Percentiles rank a stretch among this genome's conserved stretches.
phyloP scores from a whole-genome alignment of 495 filamentous ascomycete genomes.

The Tetracladium setigerum region DNA sequence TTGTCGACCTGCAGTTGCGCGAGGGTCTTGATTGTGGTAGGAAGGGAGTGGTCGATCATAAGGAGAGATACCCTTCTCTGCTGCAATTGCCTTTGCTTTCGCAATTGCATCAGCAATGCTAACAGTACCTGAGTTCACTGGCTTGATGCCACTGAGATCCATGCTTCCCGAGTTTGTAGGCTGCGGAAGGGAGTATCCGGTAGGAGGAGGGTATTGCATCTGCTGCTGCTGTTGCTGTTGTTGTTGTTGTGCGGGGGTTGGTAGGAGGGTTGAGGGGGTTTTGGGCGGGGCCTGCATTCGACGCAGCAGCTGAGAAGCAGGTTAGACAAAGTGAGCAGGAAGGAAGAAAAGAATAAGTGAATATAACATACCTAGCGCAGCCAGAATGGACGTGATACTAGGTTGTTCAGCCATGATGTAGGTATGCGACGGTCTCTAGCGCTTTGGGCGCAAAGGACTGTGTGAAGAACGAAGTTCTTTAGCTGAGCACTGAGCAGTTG shows the following conservation, averaged over 20 bases:
- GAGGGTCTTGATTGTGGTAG: conserved; percentile 32
- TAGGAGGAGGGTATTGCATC: conserved; percentile 25
- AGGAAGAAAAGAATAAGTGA: background rate
- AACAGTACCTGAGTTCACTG: conserved; percentile 63
- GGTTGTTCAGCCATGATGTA: conserved; percentile 34
- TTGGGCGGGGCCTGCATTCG: conserved; percentile 33
- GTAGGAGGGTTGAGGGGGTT: conserved; percentile 29
- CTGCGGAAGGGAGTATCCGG: conserved; percentile 51
- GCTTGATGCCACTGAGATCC: conserved; percentile 68
- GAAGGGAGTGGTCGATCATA: conserved; percentile 35
- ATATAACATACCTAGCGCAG: conserved; percentile 38
- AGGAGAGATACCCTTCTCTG: conserved; percentile 56
- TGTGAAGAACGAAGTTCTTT: background rate
- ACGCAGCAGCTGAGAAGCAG: conserved; percentile 32
- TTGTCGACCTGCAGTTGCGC: conserved; percentile 29
- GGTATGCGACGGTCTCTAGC: too few species aligned
- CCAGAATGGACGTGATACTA: conserved; percentile 46
- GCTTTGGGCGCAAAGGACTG: background rate
- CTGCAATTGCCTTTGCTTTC: conserved; percentile 62
- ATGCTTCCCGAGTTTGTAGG: conserved; percentile 60
- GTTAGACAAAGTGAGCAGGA: background rate
- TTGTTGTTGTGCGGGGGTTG: conserved; percentile 27
- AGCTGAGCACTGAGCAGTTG: too few species aligned
- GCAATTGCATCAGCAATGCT: conserved; percentile 67
- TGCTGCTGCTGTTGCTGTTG: conserved; percentile 30